Conservation (phyloP, 768 basidiomycete species). For the Trametes cubensis region DNA sequence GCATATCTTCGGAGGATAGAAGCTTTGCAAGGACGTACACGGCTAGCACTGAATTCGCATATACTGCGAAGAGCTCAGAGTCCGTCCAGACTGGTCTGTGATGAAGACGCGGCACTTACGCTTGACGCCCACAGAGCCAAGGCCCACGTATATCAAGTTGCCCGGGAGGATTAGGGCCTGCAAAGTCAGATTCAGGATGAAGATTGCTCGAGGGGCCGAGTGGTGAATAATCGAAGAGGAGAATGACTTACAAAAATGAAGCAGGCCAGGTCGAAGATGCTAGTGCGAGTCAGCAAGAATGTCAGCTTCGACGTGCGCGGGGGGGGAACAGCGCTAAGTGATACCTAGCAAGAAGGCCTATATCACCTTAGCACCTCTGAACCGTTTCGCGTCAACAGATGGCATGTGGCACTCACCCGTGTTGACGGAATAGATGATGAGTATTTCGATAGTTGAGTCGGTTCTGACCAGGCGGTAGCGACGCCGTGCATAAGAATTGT, state of each 20-base stretch:
- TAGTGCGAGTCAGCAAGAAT: neutral
- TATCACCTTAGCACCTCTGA: too few species aligned
- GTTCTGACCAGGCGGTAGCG: neutral
- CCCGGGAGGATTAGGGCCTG: conserved; percentile 9
- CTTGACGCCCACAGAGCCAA: conserved; percentile 7
- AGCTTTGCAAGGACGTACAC: too few species aligned
- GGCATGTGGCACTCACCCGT: neutral
- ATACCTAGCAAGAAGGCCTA: neutral
- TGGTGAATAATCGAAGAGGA: neutral
- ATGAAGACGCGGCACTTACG: neutral
- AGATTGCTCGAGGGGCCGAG: too few species aligned
- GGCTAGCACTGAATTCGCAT: conserved; percentile 13
- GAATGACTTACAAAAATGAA: conserved; percentile 1
- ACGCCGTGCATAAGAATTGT: neutral
- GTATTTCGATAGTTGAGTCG: neutral
- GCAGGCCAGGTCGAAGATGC: neutral
- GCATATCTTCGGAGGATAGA: too few species aligned
- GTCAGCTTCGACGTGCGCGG: neutral
- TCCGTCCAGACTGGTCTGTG: neutral
- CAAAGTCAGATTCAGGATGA: too few species aligned
- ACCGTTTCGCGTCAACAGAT: too few species aligned
- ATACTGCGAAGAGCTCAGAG: neutral
- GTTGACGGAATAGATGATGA: conserved; percentile 7
- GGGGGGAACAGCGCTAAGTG: neutral
- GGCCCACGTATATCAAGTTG: neutral